Evolutionary conservation across 306 rosid species (phyloP), one percentile per base, ranked within the genome.

Genomic region (Quillaja saponaria): DNA sequence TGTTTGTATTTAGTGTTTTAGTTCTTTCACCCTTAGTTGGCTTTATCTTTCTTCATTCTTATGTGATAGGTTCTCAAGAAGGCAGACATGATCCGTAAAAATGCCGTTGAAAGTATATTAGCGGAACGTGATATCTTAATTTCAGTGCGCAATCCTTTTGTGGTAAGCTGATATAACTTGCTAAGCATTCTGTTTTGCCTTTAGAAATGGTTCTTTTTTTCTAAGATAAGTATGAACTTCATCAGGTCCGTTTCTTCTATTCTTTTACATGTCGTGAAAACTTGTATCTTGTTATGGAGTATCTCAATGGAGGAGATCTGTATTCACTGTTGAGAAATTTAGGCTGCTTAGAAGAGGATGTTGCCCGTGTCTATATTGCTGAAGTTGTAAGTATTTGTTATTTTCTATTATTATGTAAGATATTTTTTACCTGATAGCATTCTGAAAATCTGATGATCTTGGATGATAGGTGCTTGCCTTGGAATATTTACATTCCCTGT

Each of bases 61-160:
- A 25, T 25, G 21, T 63, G 14, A 76, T 83, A 94, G 99, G 97
- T 94, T 78, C 90, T 94, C 65, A 89, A 83, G 76, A 94, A 94
- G 79, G 97, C 99, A 37, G 97, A 94, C 61, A 94, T 94, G 99
- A 89, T 94, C 55, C 97, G 99, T 6, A 94, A 94, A 81, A 94
- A 94, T 83, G 99, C 99, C 34, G 99, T 89, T 69, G 99, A 94
- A 81, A 94, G 99, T 85, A 94, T 94, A 69, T 73, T 94, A 76
- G 99, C 99, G 3, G 99, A 94, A 73, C 97, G 99, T 49, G 87
- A 94, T 83, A 94, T 94, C 77, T 80, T 94, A 87, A 94, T 94
- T 72, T 80, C 96, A 62, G 99, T 94, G 45, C 99, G 96, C 79
- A 94, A 94, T 71, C 99, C 91, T 76, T 94, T 94, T 87, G 99